These are phyloP conservation scores for Yamadazyma kanchanaburiensis DNA, from an alignment of 1,139 yeast genomes.

Conservation along the genomic window DNA sequence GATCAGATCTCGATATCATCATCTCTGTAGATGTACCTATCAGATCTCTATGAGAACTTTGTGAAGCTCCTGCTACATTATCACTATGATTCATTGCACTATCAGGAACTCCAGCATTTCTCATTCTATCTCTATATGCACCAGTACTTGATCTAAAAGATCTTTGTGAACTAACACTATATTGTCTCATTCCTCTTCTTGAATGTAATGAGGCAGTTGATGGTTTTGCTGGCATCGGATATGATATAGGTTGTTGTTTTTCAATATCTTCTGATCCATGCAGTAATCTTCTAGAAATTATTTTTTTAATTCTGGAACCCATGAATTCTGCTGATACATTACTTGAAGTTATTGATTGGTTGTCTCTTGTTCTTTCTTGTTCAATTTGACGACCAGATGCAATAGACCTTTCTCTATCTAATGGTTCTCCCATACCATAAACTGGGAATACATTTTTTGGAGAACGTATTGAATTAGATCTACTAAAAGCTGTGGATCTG, in stretches of 20 bases:
- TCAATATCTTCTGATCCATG: constrained; percentile 6
- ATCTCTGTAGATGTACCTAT: neutral
- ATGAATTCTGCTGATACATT: constrained; percentile 23
- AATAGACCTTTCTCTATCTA: constrained; percentile 51
- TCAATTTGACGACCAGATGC: constrained; percentile 32
- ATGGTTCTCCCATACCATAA: constrained; percentile 68
- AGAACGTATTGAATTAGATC: constrained; percentile 32
- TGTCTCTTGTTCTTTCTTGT: constrained; percentile 1
- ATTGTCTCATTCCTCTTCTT: constrained; percentile 7
- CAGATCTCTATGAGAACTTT: constrained; percentile 1
- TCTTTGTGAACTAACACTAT: constrained; percentile 10
- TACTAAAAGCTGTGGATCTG: constrained; percentile 3
- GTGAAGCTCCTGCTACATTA: constrained; percentile 16
- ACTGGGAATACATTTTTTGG: constrained; percentile 81
- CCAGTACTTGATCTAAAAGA: constrained; percentile 8
- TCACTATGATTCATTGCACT: constrained; percentile 15
- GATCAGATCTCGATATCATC: neutral
- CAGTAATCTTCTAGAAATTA: constrained; percentile 9
- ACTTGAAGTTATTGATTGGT: constrained; percentile 2
- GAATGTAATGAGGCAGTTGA: constrained; percentile 3
- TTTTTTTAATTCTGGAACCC: constrained; percentile 17
- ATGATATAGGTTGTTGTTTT: constrained; percentile 2
- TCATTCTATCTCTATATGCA: constrained; percentile 14
- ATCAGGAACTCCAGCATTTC: constrained; percentile 15
- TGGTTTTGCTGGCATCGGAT: constrained; percentile 1